Percentiles rank a stretch among this genome's conserved stretches.
Evolutionary conservation across 495 filamentous ascomycete genomes (phyloP).

Genomic region (Trichoderma asperelloides): DNA sequence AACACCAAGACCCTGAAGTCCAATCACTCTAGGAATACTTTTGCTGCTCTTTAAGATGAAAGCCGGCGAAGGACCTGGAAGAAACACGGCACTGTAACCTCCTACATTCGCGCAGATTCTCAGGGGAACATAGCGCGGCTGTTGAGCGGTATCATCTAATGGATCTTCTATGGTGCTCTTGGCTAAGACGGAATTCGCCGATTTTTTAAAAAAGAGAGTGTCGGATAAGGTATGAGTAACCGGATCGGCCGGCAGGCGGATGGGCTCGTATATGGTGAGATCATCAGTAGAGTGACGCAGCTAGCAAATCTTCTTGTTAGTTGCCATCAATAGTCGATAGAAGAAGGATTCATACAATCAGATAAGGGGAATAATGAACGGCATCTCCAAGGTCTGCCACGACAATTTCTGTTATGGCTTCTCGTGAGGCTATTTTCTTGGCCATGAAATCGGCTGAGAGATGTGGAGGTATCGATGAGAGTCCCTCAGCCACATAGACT

Average conservation of each 20-base stretch:
- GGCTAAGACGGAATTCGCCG: constrained; percentile 54
- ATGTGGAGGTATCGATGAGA: constrained; percentile 69
- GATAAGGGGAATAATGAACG: constrained; percentile 58
- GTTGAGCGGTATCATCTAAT: constrained; percentile 28
- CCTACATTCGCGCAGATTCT: constrained; percentile 55
- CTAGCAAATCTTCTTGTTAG: constrained; percentile 30
- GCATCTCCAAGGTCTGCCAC: constrained; percentile 77
- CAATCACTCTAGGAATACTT: constrained; percentile 63
- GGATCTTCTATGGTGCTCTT: constrained; percentile 35
- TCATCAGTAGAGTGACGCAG: constrained; percentile 72
- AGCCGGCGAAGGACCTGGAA: constrained; percentile 65
- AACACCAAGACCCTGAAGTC: constrained; percentile 54
- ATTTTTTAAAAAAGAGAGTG: constrained; percentile 64
- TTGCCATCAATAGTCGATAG: not conserved
- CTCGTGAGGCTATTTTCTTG: constrained; percentile 59
- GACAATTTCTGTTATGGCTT: constrained; percentile 64
- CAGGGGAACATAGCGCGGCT: constrained; percentile 43
- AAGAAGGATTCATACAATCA: constrained; percentile 49
- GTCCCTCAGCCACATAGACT: constrained; percentile 55
- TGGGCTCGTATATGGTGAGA: constrained; percentile 79
- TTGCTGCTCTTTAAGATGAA: constrained; percentile 74
- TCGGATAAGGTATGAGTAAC: constrained; percentile 26
- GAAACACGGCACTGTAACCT: constrained; percentile 70
- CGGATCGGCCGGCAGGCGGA: constrained; percentile 33
- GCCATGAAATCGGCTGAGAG: constrained; percentile 60